These are phyloP conservation scores for Russula foetens DNA, from an alignment of 768 basidiomycete genomes.

Conservation along the genomic window DNA sequence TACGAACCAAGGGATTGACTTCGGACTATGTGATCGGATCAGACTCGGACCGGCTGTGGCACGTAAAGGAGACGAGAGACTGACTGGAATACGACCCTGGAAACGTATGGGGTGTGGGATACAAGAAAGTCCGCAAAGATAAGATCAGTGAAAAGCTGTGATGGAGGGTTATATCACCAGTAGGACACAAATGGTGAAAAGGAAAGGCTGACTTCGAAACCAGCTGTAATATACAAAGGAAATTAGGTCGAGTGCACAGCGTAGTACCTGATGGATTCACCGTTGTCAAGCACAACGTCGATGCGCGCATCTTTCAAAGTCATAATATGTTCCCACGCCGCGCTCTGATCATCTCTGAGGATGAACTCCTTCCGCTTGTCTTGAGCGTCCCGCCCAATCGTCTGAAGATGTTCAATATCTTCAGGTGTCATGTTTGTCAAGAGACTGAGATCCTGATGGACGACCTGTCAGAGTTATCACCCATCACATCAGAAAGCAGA, in stretches of 20 bases:
- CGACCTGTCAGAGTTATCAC: background rate
- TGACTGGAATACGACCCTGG: slow-evolving; percentile 87
- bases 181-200: background rate
- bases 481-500: background rate
- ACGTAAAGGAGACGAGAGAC: slow-evolving; percentile 14
- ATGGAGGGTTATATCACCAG: background rate
- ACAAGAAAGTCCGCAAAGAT: slow-evolving; percentile 92
- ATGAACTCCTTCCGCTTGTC: slow-evolving; percentile 71
- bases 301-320: slow-evolving; percentile 44
- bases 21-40: slow-evolving; percentile 49
- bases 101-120: slow-evolving; percentile 77
- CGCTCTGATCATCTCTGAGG: slow-evolving; percentile 71
- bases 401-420: slow-evolving; percentile 78
- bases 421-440: slow-evolving; percentile 76
- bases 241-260: background rate
- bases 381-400: slow-evolving; percentile 75
- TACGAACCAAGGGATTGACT: slow-evolving; percentile 96
- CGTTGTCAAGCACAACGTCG: slow-evolving; percentile 90
- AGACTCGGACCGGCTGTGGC: background rate
- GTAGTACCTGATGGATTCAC: slow-evolving; percentile 30
- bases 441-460: slow-evolving; percentile 72
- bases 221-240: slow-evolving; percentile 61
- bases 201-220: slow-evolving; percentile 63
- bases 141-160: slow-evolving; percentile 84
- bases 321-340: slow-evolving; percentile 66